Evolutionary conservation across 495 filamentous ascomycete species (phyloP).

Genomic region (Penicillium chermesinum): DNA sequence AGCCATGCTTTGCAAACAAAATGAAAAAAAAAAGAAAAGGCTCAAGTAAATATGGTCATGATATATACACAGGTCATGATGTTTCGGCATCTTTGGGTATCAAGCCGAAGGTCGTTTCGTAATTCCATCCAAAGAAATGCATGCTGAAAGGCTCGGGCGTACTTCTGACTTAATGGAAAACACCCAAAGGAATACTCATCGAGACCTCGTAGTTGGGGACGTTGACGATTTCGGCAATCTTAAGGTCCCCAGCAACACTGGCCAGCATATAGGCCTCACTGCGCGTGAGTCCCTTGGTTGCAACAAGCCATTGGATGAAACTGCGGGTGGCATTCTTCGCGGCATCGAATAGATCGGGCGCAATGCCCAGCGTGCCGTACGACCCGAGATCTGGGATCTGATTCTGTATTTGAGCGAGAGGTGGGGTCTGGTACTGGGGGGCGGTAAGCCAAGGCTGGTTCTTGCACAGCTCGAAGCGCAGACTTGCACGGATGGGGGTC

Average conservation of each 20-base stretch:
- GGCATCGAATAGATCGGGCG: slow-evolving; percentile 40
- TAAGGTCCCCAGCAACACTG: slow-evolving; percentile 43
- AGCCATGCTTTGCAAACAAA: background rate
- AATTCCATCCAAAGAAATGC: background rate
- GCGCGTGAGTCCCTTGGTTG: slow-evolving; percentile 38
- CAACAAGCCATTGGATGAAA: slow-evolving; percentile 42
- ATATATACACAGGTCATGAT: slow-evolving; percentile 10
- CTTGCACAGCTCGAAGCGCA: slow-evolving; percentile 44
- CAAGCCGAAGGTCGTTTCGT: slow-evolving; percentile 7
- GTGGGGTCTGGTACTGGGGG: slow-evolving; percentile 40
- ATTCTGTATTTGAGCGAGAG: slow-evolving; percentile 22
- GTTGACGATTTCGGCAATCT: slow-evolving; percentile 45
- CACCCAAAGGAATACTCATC: slow-evolving; percentile 40
- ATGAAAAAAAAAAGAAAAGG: background rate
- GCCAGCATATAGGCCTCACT: slow-evolving; percentile 47
- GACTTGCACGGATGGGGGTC: slow-evolving; percentile 43
- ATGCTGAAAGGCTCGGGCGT: background rate
- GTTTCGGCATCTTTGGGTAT: slow-evolving; percentile 9
- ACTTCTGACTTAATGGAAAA: slow-evolving; percentile 27
- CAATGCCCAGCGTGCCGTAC: slow-evolving; percentile 43
- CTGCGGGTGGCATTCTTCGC: slow-evolving; percentile 39
- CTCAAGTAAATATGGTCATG: background rate
- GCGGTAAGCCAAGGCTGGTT: slow-evolving; percentile 37
- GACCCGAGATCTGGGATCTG: slow-evolving; percentile 32
- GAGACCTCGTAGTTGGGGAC: slow-evolving; percentile 47